Conservation (phyloP, 306 rosid species). For the Ammopiptanthus mongolicus region DNA sequence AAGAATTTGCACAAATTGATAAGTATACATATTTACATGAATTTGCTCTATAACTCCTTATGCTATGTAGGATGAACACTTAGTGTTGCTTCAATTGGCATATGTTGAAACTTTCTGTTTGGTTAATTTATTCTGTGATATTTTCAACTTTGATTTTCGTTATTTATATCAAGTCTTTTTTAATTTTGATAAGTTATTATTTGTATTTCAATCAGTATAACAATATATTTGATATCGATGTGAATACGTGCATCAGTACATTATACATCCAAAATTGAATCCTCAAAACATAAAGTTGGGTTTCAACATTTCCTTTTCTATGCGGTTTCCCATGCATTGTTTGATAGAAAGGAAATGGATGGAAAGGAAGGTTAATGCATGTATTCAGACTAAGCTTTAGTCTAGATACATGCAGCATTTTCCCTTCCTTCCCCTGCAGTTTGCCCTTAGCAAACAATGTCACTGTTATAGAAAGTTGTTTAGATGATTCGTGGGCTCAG, state of each 20-base stretch:
- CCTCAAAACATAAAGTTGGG: neutral
- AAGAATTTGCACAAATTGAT: neutral
- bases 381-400: neutral
- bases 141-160: neutral
- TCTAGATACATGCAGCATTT: neutral
- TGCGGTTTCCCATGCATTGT: neutral
- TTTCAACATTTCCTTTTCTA: neutral
- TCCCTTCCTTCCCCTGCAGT: neutral
- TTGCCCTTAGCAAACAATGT: neutral
- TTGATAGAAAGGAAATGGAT: neutral
- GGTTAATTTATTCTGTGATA: neutral
- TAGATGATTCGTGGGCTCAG: neutral
- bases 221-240: neutral
- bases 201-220: neutral
- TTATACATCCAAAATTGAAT: neutral
- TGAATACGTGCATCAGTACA: neutral
- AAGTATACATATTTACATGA: no score
- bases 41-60: neutral
- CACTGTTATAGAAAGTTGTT: neutral
- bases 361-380: neutral
- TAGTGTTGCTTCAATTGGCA: neutral
- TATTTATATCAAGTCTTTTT: neutral
- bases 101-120: neutral
- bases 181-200: neutral
- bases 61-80: neutral